Percentiles rank a stretch among this genome's conserved stretches.
These are phyloP conservation scores for Xylaria sp. DNA, from an alignment of 2,329 filamentous ascomycete genomes.

Conservation along the genomic window DNA sequence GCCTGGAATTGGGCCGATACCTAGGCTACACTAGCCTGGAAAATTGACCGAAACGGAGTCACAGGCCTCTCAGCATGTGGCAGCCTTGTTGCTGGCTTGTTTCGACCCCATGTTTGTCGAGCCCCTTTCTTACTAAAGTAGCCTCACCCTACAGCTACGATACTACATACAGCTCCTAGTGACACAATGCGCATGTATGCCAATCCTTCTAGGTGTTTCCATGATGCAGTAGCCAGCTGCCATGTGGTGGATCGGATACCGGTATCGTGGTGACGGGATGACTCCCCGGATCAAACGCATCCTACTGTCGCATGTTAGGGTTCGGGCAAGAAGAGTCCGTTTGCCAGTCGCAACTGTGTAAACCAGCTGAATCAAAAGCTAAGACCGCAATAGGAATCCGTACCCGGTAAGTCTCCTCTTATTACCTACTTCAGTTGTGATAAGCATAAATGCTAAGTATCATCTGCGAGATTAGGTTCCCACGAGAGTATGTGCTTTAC, in stretches of 20 bases:
- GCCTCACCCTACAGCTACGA: not conserved
- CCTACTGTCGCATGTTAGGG: not conserved
- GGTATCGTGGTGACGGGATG: slow-evolving; percentile 8
- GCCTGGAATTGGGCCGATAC: not conserved
- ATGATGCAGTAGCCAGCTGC: not conserved
- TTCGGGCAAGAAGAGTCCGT: not conserved
- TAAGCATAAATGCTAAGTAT: not conserved
- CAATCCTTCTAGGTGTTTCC: slow-evolving; percentile 5
- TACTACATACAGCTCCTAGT: not conserved
- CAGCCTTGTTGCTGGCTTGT: slow-evolving; percentile 2
- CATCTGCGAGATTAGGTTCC: not conserved
- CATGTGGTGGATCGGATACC: slow-evolving; percentile 13
- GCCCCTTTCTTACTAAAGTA: slow-evolving; percentile 17
- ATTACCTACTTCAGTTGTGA: not conserved
- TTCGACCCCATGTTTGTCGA: slow-evolving; percentile 29
- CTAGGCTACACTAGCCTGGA: not conserved
- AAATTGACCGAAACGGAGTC: not conserved
- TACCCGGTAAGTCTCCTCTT: not conserved
- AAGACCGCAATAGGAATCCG: slow-evolving; percentile 1
- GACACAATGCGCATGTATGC: not conserved
- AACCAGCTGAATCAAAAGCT: slow-evolving; percentile 15
- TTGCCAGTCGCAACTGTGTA: not conserved
- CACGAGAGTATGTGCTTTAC: not conserved
- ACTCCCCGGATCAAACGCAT: not conserved
- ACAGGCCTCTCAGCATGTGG: not conserved